These are phyloP conservation scores for Leccinum subrobustum DNA, from an alignment of 1,284 basidiomycete species.

Conservation along the genomic window DNA sequence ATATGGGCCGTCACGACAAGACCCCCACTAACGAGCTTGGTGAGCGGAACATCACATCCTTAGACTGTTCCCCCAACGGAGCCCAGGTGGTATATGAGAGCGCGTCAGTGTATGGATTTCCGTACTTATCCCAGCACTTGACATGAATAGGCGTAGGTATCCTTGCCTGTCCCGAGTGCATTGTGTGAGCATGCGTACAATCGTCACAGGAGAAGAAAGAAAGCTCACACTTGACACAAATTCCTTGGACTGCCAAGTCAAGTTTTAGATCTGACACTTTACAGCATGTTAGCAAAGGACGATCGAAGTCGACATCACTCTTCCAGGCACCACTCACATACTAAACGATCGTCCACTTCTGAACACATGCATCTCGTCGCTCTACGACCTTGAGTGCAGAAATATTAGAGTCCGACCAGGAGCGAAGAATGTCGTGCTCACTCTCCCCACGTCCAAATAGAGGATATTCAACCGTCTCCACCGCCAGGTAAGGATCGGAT, in stretches of 20 bases:
- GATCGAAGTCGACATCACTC: background rate
- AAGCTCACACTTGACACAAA: background rate
- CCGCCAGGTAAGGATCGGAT: too few relatives aligned
- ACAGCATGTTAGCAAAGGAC: background rate
- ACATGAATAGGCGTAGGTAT: slow-evolving; percentile 48
- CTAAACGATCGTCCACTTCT: background rate
- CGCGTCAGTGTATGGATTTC: slow-evolving; percentile 55
- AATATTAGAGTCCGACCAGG: too few relatives aligned
- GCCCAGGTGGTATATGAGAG: slow-evolving; percentile 53
- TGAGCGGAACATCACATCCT: slow-evolving; percentile 32
- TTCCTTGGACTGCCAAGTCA: background rate
- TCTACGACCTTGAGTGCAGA: background rate
- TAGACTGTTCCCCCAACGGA: slow-evolving; percentile 16
- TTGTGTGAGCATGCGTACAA: background rate
- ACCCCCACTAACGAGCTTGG: slow-evolving; percentile 10
- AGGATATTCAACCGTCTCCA: too few relatives aligned
- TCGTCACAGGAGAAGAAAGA: background rate
- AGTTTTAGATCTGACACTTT: background rate
- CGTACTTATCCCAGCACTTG: slow-evolving; percentile 70
- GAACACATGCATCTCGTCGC: background rate
- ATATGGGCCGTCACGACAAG: slow-evolving; percentile 27
- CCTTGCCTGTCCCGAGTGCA: background rate
- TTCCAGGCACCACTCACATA: background rate
- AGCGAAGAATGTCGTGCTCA: too few relatives aligned
- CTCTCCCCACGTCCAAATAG: too few relatives aligned